A percentile compares a stretch with the other conserved stretches of the same genome.
These are phyloP conservation scores for Fusarium sp. DNA, from an alignment of 2,329 filamentous ascomycete species.

Conservation along the genomic window DNA sequence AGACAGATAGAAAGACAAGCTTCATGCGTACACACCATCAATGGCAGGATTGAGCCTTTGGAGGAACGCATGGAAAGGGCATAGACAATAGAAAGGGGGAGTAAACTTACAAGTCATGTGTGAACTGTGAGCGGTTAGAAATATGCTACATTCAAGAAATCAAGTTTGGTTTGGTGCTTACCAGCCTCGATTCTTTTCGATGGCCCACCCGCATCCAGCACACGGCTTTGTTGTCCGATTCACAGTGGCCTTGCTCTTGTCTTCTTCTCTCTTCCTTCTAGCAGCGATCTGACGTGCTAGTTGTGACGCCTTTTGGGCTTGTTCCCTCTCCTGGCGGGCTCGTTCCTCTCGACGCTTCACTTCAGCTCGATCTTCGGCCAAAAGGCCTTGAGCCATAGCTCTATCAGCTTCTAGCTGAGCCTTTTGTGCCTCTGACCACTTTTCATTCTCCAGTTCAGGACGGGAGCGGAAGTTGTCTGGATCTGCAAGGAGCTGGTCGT, in stretches of 20 bases:
- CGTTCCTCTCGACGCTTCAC: conserved; percentile 37
- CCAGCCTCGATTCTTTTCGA: conserved; percentile 57
- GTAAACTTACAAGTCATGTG: conserved; percentile 56
- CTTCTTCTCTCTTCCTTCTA: conserved; percentile 51
- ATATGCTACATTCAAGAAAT: not conserved
- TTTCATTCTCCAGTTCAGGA: conserved; percentile 51
- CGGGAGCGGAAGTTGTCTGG: conserved; percentile 53
- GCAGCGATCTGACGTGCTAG: conserved; percentile 44
- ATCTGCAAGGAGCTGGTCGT: conserved; percentile 53
- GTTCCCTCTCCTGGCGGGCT: conserved; percentile 39
- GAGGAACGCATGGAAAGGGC: not conserved
- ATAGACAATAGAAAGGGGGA: not conserved
- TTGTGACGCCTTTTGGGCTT: conserved; percentile 44
- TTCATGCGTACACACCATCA: conserved; percentile 28
- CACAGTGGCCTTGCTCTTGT: conserved; percentile 46
- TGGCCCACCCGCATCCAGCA: conserved; percentile 52
- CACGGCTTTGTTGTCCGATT: conserved; percentile 52
- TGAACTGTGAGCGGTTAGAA: conserved; percentile 48
- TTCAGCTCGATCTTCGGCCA: conserved; percentile 48
- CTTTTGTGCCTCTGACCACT: conserved; percentile 54
- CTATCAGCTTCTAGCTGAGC: conserved; percentile 60
- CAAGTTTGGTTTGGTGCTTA: conserved; percentile 45
- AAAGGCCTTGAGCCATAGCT: conserved; percentile 49
- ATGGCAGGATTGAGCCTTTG: conserved; percentile 11
- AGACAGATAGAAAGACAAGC: not conserved